These are phyloP conservation scores for Platanthera zijinensis DNA, from an alignment of 106 monocot genomes.

Conservation along the genomic window DNA sequence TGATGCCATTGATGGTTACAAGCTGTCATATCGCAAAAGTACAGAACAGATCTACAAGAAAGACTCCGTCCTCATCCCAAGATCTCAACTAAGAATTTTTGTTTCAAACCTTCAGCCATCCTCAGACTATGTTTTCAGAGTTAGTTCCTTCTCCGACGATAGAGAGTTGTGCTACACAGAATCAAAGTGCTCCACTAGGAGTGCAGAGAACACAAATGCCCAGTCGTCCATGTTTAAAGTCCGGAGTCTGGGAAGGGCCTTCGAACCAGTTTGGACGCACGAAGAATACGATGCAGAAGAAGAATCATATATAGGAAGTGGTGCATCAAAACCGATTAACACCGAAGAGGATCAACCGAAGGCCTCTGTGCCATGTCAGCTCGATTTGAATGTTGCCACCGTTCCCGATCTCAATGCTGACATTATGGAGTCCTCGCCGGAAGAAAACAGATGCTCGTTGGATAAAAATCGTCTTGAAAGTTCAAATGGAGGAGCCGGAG, in stretches of 20 bases:
- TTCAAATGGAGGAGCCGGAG: constrained; percentile 18
- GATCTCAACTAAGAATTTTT: constrained; percentile 43
- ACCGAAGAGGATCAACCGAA: constrained; percentile 22
- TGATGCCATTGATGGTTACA: constrained; percentile 53
- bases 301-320: neutral
- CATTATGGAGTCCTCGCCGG: constrained; percentile 16
- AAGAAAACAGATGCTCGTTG: constrained; percentile 26
- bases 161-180: constrained; percentile 72
- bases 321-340: constrained; percentile 13
- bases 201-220: constrained; percentile 34
- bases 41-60: constrained; percentile 24
- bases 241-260: constrained; percentile 59
- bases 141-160: constrained; percentile 65
- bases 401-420: constrained; percentile 87
- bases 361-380: constrained; percentile 26
- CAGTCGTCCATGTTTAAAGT: constrained; percentile 70
- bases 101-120: constrained; percentile 72
- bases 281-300: constrained; percentile 38
- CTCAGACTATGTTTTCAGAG: constrained; percentile 63
- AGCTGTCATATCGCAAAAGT: constrained; percentile 74
- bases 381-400: constrained; percentile 58
- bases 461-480: constrained; percentile 14
- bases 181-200: constrained; percentile 65
- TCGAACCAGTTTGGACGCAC: constrained; percentile 57
- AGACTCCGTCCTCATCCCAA: constrained; percentile 53